phyloP scores from a whole-genome alignment of 495 filamentous ascomycete species.

The Neurospora sp. region DNA sequence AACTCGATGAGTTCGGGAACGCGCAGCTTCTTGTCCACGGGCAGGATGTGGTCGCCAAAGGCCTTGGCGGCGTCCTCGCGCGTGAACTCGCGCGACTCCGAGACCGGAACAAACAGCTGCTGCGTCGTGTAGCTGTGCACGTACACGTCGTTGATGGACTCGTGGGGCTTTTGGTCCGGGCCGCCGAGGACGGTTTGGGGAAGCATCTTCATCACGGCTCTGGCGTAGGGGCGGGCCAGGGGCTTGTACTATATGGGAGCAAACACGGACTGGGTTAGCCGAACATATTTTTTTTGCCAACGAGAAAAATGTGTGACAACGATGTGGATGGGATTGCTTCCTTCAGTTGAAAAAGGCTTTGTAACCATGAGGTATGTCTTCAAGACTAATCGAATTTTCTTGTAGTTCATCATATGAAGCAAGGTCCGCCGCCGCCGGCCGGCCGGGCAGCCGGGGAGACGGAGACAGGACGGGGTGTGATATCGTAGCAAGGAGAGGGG shows the following conservation, averaged over 20 bases:
- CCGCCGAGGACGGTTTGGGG: conserved; percentile 35
- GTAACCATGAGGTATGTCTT: conserved; percentile 83
- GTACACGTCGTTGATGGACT: conserved; percentile 85
- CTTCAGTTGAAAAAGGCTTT: conserved; percentile 18
- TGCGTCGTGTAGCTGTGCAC: conserved; percentile 67
- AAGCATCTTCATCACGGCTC: conserved; percentile 71
- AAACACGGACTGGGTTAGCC: background rate
- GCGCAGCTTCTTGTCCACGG: conserved; percentile 77
- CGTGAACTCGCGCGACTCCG: conserved; percentile 84
- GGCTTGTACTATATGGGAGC: conserved; percentile 53
- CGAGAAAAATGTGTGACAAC: background rate
- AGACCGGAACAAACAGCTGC: conserved; percentile 83
- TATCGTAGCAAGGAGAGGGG: background rate
- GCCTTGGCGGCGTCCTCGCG: conserved; percentile 80
- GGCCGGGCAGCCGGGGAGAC: background rate
- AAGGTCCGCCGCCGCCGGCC: background rate
- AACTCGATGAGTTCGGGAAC: conserved; percentile 71
- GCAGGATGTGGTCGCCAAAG: conserved; percentile 61
- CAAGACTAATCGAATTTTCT: conserved; percentile 98
- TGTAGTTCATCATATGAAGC: conserved; percentile 52
- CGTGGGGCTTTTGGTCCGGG: conserved; percentile 41
- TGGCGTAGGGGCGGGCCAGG: conserved; percentile 64
- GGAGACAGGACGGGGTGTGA: background rate
- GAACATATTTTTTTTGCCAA: background rate
- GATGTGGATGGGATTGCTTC: background rate